Evolutionary conservation across 257 asterid genomes (phyloP).

Genomic region (Petrea volubilis): DNA sequence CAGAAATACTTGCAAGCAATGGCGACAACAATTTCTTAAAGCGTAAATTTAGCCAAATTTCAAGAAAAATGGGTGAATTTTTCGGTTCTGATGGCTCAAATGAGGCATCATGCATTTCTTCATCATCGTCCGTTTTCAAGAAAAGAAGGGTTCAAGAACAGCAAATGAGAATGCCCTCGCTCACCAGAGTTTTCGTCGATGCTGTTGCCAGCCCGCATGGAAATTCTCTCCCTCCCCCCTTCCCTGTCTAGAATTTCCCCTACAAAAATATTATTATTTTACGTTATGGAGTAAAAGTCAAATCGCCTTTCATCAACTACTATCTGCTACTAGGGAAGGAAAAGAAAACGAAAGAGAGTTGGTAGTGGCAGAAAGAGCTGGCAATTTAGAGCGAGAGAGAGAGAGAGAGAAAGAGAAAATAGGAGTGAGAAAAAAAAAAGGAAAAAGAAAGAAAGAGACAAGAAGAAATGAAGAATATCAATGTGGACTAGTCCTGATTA

Average conservation of each 20-base stretch:
- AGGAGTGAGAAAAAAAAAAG: constrained; percentile 23
- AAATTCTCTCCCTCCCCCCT: not conserved
- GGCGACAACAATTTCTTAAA: constrained; percentile 29
- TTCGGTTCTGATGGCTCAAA: constrained; percentile 42
- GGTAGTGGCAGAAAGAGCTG: constrained; percentile 43
- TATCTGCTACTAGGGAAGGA: constrained; percentile 22
- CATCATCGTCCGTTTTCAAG: constrained; percentile 45
- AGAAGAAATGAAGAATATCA: too few species aligned
- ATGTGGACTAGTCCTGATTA: constrained; percentile 20
- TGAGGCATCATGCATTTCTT: constrained; percentile 41
- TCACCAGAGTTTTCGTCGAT: constrained; percentile 60
- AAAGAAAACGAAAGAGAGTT: constrained; percentile 31
- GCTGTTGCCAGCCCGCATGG: constrained; percentile 56
- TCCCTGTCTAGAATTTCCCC: not conserved
- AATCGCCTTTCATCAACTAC: constrained; percentile 33
- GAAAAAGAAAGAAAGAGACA: constrained; percentile 31
- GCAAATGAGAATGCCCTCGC: constrained; percentile 51
- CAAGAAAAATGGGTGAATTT: constrained; percentile 27
- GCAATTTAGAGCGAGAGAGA: constrained; percentile 29
- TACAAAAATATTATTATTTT: constrained; percentile 11
- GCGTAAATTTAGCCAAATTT: constrained; percentile 41
- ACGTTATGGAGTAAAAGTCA: constrained; percentile 20
- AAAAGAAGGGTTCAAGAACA: constrained; percentile 52
- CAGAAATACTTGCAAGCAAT: constrained; percentile 32
- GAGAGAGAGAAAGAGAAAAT: constrained; percentile 8